phyloP scores from a whole-genome alignment of 1,284 basidiomycete genomes.

The Malassezia pachydermatis region DNA sequence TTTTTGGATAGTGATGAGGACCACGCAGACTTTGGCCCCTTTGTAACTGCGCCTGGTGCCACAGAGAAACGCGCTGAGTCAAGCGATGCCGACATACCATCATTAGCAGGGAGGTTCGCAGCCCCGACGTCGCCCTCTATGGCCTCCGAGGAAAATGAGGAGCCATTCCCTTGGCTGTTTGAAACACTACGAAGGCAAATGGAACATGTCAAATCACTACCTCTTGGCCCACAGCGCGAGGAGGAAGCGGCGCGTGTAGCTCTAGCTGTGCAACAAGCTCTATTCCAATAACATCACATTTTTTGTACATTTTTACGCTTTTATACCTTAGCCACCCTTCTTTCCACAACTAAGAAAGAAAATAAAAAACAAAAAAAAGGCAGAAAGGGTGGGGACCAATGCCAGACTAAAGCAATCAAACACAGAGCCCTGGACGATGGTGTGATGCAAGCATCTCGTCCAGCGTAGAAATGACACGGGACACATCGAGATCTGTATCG shows the following conservation, averaged over 20 bases:
- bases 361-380: too few relatives aligned
- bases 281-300: neutral
- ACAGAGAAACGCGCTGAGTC: too few relatives aligned
- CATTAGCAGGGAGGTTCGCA: too few relatives aligned
- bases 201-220: constrained; percentile 7
- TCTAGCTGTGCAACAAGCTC: neutral
- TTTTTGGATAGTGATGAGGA: constrained; percentile 3
- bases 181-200: neutral
- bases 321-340: too few relatives aligned
- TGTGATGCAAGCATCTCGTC: neutral
- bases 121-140: neutral
- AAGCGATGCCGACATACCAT: too few relatives aligned
- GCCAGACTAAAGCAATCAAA: too few relatives aligned
- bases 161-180: neutral
- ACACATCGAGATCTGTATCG: neutral
- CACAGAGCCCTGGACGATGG: constrained; percentile 3
- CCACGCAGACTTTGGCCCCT: constrained; percentile 11
- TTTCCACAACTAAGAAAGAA: too few relatives aligned
- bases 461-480: neutral
- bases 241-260: constrained; percentile 7
- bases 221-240: neutral
- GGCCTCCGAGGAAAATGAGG: neutral
- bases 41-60: too few relatives aligned
- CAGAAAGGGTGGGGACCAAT: too few relatives aligned
- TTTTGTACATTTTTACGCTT: neutral